Conservation (phyloP, 1,284 basidiomycete species). For the Xerocomus cyaneibrunnescens region DNA sequence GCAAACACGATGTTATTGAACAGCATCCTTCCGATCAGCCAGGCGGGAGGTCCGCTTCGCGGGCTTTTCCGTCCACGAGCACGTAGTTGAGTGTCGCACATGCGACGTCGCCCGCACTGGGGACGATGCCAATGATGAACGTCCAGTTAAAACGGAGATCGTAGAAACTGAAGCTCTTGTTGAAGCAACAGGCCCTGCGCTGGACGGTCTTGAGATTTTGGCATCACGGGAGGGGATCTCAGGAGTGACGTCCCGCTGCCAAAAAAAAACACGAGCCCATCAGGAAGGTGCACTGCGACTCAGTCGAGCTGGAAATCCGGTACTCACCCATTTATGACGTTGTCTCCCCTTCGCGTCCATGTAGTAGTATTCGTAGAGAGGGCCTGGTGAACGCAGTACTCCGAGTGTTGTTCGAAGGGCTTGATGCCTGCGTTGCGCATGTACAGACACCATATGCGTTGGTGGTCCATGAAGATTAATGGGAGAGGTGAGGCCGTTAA, state of each 20-base stretch:
- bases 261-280: background rate
- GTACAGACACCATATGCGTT: background rate
- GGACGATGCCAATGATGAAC: constrained; percentile 78
- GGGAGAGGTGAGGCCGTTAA: background rate
- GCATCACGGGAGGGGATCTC: constrained; percentile 79
- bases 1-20: constrained; percentile 77
- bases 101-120: constrained; percentile 66
- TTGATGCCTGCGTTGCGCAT: background rate
- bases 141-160: constrained; percentile 89
- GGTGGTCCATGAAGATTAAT: background rate
- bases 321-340: constrained; percentile 64
- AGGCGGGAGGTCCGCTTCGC: constrained; percentile 67
- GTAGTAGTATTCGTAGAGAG: constrained; percentile 79
- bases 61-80: constrained; percentile 77
- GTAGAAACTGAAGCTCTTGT: constrained; percentile 85
- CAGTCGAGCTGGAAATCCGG: background rate
- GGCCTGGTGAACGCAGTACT: constrained; percentile 70
- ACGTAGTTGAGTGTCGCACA: constrained; percentile 71
- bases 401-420: background rate
- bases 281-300: too few relatives aligned
- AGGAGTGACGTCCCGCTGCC: constrained; percentile 72
- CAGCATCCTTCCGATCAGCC: constrained; percentile 74
- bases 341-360: constrained; percentile 64
- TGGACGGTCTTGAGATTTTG: constrained; percentile 74
- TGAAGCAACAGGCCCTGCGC: constrained; percentile 83